These are phyloP conservation scores for Cyclocybe cylindracea DNA, from an alignment of 768 basidiomycete species.

Conservation along the genomic window DNA sequence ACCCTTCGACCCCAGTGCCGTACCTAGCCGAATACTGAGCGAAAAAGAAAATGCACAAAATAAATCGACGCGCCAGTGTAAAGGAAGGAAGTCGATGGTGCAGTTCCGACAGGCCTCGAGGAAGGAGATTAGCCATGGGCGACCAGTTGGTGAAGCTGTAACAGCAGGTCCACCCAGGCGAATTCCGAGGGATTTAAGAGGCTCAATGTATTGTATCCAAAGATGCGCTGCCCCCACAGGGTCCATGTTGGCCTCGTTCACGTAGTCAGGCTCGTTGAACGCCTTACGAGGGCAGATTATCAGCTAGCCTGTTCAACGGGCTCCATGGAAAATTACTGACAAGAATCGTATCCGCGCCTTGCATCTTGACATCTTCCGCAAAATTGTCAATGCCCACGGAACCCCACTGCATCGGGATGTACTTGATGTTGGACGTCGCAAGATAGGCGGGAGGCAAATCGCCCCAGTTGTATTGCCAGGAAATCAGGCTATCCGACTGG, in stretches of 20 bases:
- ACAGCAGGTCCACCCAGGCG: conserved; percentile 61
- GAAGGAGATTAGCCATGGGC: conserved; percentile 56
- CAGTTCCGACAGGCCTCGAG: conserved; percentile 51
- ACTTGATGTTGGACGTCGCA: conserved; percentile 42
- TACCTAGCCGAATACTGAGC: conserved; percentile 40
- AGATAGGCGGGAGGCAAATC: conserved; percentile 43
- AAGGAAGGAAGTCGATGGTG: conserved; percentile 49
- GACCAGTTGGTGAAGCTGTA: conserved; percentile 50
- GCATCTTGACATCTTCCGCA: conserved; percentile 35
- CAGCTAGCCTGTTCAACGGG: background rate
- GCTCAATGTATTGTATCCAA: conserved; percentile 61
- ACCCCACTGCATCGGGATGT: conserved; percentile 58
- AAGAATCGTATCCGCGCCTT: conserved; percentile 51
- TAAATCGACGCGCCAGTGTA: conserved; percentile 43
- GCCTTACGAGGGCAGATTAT: conserved; percentile 20
- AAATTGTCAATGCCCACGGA: conserved; percentile 39
- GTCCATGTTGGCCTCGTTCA: conserved; percentile 45
- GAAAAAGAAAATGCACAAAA: background rate
- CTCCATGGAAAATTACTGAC: conserved; percentile 28
- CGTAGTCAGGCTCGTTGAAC: conserved; percentile 58
- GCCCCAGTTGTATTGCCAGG: conserved; percentile 60
- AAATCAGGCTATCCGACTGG: conserved; percentile 41
- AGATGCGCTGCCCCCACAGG: conserved; percentile 47
- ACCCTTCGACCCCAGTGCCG: conserved; percentile 53
- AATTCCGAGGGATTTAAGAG: conserved; percentile 49